phyloP scores from a whole-genome alignment of 1,139 yeast genomes.

The Chernovozyma aurita region DNA sequence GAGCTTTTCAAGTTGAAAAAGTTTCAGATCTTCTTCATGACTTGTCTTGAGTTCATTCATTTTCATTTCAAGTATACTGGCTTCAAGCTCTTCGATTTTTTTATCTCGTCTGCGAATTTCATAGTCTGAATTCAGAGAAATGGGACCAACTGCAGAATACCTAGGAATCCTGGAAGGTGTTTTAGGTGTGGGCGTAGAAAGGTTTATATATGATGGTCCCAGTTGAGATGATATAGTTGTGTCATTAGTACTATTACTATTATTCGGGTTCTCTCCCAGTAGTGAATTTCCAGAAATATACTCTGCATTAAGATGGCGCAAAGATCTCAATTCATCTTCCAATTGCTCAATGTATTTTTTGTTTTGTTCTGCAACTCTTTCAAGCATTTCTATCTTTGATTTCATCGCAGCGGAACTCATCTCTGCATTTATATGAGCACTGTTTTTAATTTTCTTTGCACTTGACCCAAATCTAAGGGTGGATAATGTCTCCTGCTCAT shows the following conservation, averaged over 20 bases:
- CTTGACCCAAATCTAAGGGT: constrained; percentile 78
- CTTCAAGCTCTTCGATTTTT: constrained; percentile 36
- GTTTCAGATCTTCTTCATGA: constrained; percentile 46
- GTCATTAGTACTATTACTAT: neutral
- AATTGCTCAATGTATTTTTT: constrained; percentile 41
- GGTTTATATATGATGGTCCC: neutral
- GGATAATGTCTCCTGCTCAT: constrained; percentile 69
- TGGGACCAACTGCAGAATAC: neutral
- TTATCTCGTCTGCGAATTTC: constrained; percentile 20
- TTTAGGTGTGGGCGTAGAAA: neutral
- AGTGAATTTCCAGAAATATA: neutral
- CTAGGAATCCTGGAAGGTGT: constrained; percentile 1
- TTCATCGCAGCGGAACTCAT: constrained; percentile 55
- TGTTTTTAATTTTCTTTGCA: constrained; percentile 68
- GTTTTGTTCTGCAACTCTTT: constrained; percentile 42
- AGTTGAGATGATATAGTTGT: neutral
- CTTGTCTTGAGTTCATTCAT: constrained; percentile 29
- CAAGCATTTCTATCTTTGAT: constrained; percentile 45
- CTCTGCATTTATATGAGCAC: constrained; percentile 67
- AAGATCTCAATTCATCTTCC: constrained; percentile 39
- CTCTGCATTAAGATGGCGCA: neutral
- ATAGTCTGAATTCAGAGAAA: neutral
- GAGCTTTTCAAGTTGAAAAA: constrained; percentile 35
- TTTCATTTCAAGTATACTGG: constrained; percentile 30
- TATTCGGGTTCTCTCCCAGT: neutral